A percentile compares a stretch with the other conserved stretches of the same genome.
These are phyloP conservation scores for Podospora bellae-mahoneyi DNA, from an alignment of 495 filamentous ascomycete genomes.

Conservation along the genomic window DNA sequence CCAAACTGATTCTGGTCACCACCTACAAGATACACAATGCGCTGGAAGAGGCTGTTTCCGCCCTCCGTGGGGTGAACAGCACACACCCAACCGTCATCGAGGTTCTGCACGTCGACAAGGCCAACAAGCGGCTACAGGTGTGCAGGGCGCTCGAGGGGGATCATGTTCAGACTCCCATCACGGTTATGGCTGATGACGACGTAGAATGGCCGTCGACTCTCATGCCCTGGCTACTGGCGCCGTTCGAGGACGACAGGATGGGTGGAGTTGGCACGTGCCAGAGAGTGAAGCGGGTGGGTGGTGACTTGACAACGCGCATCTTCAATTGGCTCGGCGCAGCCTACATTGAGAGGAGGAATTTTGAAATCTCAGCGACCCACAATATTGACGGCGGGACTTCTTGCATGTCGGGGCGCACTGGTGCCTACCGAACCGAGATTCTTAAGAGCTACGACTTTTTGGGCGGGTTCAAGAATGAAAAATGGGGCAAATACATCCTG, in stretches of 20 bases:
- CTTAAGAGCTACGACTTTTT: constrained; percentile 74
- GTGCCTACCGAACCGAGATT: constrained; percentile 77
- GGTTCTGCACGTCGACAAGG: constrained; percentile 42
- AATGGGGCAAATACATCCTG: constrained; percentile 67
- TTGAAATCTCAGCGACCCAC: constrained; percentile 83
- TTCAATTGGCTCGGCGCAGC: constrained; percentile 78
- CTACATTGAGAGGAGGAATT: constrained; percentile 82
- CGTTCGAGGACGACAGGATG: constrained; percentile 72
- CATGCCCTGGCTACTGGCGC: constrained; percentile 78
- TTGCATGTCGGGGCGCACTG: constrained; percentile 83
- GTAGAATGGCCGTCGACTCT: constrained; percentile 77
- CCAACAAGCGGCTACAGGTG: constrained; percentile 82
- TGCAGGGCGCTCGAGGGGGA: constrained; percentile 65
- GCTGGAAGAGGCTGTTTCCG: constrained; percentile 43
- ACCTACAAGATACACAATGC: constrained; percentile 50
- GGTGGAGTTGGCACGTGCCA: constrained; percentile 84
- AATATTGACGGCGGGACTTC: constrained; percentile 82
- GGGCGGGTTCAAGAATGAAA: constrained; percentile 66
- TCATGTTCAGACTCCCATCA: constrained; percentile 68
- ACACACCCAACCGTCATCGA: constrained; percentile 36
- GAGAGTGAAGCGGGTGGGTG: constrained; percentile 63
- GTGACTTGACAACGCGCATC: constrained; percentile 53
- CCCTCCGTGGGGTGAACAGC: constrained; percentile 30
- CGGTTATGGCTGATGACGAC: constrained; percentile 83
- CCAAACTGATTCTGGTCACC: constrained; percentile 54